Conservation (phyloP, 108 stramenopile genomes). For the Mediolabrus comicus region DNA sequence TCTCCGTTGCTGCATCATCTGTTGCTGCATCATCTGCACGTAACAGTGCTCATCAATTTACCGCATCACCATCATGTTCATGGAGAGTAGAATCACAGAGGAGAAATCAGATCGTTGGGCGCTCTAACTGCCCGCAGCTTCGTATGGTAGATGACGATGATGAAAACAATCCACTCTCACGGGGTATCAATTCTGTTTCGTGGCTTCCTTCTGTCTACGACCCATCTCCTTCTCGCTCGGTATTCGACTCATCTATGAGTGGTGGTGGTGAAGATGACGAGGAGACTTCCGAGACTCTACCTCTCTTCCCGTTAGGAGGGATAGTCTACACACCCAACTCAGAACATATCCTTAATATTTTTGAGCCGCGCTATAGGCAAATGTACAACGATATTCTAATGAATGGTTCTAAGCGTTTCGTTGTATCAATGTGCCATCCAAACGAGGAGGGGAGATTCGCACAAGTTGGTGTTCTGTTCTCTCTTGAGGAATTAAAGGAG, state of each 20-base stretch:
- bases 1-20: no score
- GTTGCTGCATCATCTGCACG: neutral
- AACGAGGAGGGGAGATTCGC: conserved; percentile 76
- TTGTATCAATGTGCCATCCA: conserved; percentile 76
- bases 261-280: conserved; percentile 8
- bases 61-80: neutral
- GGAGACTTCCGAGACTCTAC: conserved; percentile 53
- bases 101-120: neutral
- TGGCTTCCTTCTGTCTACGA: conserved; percentile 74
- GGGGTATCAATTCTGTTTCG: conserved; percentile 76
- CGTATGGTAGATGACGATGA: conserved; percentile 46
- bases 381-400: conserved; percentile 91
- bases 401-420: conserved; percentile 86
- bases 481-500: conserved; percentile 83
- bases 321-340: conserved; percentile 87
- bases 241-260: conserved; percentile 22
- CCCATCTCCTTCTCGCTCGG: conserved; percentile 24
- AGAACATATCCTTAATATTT: conserved; percentile 88
- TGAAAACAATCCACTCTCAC: conserved; percentile 54
- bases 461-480: conserved; percentile 75
- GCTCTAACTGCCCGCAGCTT: neutral
- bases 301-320: conserved; percentile 83
- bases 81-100: neutral
- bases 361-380: conserved; percentile 89
- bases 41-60: neutral